phyloP scores from a whole-genome alignment of 208 protist species.

The Trypanosoma rangeli region DNA sequence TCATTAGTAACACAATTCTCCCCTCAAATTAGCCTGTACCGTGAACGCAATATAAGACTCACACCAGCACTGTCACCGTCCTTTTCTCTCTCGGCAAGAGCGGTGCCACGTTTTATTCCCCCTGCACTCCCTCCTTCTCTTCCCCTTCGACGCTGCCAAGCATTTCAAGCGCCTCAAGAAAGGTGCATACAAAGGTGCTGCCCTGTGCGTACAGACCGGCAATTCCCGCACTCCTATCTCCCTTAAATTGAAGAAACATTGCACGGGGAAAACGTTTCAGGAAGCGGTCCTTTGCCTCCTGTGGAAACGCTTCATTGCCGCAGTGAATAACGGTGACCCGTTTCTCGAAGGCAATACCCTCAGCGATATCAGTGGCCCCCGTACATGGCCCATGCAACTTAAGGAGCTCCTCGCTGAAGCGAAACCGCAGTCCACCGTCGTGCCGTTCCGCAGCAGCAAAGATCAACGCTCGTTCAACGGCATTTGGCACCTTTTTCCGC shows the following conservation, averaged over 20 bases:
- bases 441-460: constrained; percentile 48
- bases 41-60: neutral
- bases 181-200: constrained; percentile 20
- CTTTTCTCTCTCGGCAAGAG: neutral
- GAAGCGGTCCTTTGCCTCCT: constrained; percentile 34
- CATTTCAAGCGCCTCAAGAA: constrained; percentile 51
- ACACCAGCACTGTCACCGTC: neutral
- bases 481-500: constrained; percentile 34
- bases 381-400: constrained; percentile 21
- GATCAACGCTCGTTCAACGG: constrained; percentile 50
- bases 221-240: constrained; percentile 19
- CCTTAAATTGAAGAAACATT: constrained; percentile 37
- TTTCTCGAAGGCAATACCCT: constrained; percentile 32
- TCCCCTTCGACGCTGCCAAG: constrained; percentile 28
- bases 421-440: constrained; percentile 34
- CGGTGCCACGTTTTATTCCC: neutral
- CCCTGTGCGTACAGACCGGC: constrained; percentile 21
- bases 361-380: constrained; percentile 14
- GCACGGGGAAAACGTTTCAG: constrained; percentile 34
- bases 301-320: constrained; percentile 11
- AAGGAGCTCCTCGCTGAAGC: constrained; percentile 44
- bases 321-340: constrained; percentile 50
- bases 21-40: neutral
- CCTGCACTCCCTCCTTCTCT: constrained; percentile 1
- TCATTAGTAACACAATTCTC: constrained; percentile 9